Percentiles rank a stretch among this genome's conserved stretches.
Conservation (phyloP, 345 rosid genomes). For the Physaria fendleri region DNA sequence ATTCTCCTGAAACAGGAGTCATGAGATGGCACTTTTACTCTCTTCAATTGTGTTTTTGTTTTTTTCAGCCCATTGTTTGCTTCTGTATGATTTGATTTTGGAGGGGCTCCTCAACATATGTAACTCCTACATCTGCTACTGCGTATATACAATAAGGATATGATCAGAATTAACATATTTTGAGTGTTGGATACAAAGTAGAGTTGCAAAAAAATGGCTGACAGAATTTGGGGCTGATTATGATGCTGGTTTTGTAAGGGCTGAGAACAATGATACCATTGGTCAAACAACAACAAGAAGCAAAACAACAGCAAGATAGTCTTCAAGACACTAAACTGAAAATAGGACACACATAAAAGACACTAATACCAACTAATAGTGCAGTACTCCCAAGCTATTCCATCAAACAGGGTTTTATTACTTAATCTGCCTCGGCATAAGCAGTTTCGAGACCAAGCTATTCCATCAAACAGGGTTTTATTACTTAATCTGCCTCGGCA, state of each 20-base stretch:
- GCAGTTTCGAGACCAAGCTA: slow-evolving; percentile 42
- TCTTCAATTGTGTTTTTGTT: background rate
- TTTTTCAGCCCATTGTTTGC: background rate
- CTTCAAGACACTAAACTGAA: slow-evolving; percentile 17
- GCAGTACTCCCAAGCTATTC: too few species aligned
- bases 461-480: background rate
- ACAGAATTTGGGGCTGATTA: background rate
- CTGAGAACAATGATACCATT: background rate
- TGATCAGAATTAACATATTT: background rate
- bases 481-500: slow-evolving; percentile 28
- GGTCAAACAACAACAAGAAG: slow-evolving; percentile 6
- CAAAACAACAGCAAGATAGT: slow-evolving; percentile 4
- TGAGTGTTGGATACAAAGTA: background rate
- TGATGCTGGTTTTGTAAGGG: background rate
- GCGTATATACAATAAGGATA: background rate
- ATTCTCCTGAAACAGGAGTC: background rate
- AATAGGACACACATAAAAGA: slow-evolving; percentile 13
- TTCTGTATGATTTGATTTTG: background rate
- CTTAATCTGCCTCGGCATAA: slow-evolving; percentile 32
- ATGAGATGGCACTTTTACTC: background rate
- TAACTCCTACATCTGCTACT: background rate
- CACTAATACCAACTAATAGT: too few species aligned
- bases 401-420: background rate
- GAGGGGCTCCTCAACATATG: background rate
- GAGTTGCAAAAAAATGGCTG: background rate